These are phyloP conservation scores for Cercospora zeae-maydis DNA, from an alignment of 2,329 filamentous ascomycete species.

Conservation along the genomic window DNA sequence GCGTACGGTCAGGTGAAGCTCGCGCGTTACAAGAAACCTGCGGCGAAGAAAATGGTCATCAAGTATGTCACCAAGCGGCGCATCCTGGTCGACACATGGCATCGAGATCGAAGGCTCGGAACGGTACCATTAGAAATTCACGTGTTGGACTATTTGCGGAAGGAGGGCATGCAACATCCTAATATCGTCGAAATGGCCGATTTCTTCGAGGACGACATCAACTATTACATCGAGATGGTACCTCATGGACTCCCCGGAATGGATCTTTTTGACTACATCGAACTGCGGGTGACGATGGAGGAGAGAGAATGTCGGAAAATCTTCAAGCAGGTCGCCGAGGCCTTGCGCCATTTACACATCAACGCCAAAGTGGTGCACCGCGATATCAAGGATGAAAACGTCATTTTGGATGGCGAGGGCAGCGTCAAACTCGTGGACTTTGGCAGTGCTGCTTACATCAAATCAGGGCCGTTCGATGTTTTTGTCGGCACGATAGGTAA, in stretches of 20 bases:
- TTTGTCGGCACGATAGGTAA: slow-evolving; percentile 97
- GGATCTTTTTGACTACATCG: slow-evolving; percentile 99
- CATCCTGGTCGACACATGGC: slow-evolving; percentile 98
- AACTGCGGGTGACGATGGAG: slow-evolving; percentile 93
- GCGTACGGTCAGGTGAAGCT: slow-evolving; percentile 98
- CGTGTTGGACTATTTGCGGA: slow-evolving; percentile 85
- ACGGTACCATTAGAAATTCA: slow-evolving; percentile 97
- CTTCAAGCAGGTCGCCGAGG: slow-evolving; percentile 86
- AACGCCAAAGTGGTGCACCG: slow-evolving; percentile 90
- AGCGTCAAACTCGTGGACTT: slow-evolving; percentile 98
- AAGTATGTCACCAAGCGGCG: slow-evolving; percentile 97
- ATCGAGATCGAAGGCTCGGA: slow-evolving; percentile 82
- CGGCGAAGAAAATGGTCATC: slow-evolving; percentile 78
- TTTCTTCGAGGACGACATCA: slow-evolving; percentile 73
- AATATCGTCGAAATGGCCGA: slow-evolving; percentile 68
- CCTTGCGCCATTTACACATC: slow-evolving; percentile 85
- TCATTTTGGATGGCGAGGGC: slow-evolving; percentile 91
- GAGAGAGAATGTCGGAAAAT: slow-evolving; percentile 92
- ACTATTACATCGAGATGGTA: slow-evolving; percentile 99
- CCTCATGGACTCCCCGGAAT: slow-evolving; percentile 94
- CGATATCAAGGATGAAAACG: slow-evolving; percentile 98
- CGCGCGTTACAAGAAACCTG: slow-evolving; percentile 72
- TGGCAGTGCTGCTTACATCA: slow-evolving; percentile 96
- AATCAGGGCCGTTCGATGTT: slow-evolving; percentile 95
- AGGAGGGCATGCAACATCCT: slow-evolving; percentile 61